phyloP scores from a whole-genome alignment of 176 grass and related monocot genomes.

The Dendrocalamus sinicus region DNA sequence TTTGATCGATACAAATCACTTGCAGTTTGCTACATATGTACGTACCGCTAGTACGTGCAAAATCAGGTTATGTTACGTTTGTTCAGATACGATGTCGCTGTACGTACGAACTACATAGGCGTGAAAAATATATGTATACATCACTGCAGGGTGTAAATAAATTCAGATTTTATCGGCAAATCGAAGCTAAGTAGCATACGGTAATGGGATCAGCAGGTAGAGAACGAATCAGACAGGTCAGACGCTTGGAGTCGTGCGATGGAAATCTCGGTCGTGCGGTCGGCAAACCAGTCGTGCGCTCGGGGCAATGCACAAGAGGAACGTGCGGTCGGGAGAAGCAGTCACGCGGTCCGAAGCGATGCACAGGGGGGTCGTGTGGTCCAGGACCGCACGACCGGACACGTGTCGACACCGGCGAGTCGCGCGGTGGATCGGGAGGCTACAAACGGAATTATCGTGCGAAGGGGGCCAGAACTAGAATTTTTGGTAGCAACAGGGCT shows the following conservation, averaged over 20 bases:
- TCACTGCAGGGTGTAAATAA: background rate
- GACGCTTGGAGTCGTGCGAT: no score
- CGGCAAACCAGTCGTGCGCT: no score
- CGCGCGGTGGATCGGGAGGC: no score
- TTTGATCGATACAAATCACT: background rate
- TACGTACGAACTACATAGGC: background rate
- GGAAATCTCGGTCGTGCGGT: background rate
- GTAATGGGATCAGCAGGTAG: conserved; percentile 21
- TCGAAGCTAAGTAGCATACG: conserved; percentile 13
- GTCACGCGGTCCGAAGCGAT: no score
- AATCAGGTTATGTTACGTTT: background rate
- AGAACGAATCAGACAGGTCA: background rate
- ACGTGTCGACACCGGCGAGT: no score
- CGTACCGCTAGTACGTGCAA: background rate
- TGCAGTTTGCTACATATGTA: background rate
- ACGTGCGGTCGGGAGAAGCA: no score
- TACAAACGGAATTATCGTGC: no score
- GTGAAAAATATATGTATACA: background rate
- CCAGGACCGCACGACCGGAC: no score
- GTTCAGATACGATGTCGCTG: background rate
- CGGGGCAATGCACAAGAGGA: no score
- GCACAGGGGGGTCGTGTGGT: no score
- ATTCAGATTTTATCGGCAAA: conserved; percentile 19
- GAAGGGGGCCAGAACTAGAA: no score
- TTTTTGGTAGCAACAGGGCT: no score